Evolutionary conservation across 1,284 basidiomycete genomes (phyloP).

Genomic region (Peniophora sp.): DNA sequence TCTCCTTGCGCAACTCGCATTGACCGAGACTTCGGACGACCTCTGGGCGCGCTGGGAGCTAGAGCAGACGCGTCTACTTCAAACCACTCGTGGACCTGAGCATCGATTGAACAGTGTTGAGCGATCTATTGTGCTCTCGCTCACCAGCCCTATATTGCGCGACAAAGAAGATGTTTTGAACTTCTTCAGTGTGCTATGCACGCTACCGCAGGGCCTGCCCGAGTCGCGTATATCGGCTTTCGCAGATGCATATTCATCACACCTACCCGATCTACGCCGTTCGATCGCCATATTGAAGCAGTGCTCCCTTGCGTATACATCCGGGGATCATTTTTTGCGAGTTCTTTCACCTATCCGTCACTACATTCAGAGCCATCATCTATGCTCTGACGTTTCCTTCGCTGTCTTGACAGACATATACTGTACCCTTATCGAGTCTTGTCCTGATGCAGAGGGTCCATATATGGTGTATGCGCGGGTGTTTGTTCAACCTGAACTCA

Average conservation of each 20-base stretch:
- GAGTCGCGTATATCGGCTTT: background rate
- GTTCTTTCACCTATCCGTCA: slow-evolving; percentile 5
- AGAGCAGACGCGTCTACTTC: slow-evolving; percentile 3
- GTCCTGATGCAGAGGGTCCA: no score
- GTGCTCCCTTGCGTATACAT: slow-evolving; percentile 1
- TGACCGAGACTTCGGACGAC: background rate
- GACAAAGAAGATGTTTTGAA: background rate
- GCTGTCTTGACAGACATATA: slow-evolving; percentile 1
- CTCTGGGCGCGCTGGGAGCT: slow-evolving; percentile 3
- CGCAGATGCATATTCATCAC: background rate
- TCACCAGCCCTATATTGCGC: slow-evolving; percentile 3
- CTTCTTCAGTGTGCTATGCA: slow-evolving; percentile 7
- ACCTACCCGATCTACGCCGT: slow-evolving; percentile 1
- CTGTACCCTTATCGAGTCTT: background rate
- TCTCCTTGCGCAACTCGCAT: slow-evolving; percentile 9
- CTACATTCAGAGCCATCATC: background rate
- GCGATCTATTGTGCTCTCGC: slow-evolving; percentile 7
- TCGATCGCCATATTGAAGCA: background rate
- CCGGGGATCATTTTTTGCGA: background rate
- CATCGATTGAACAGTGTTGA: slow-evolving; percentile 6
- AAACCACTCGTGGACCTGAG: background rate
- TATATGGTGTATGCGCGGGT: no score
- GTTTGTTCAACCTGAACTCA: no score
- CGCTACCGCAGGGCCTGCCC: slow-evolving; percentile 7
- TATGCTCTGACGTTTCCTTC: background rate